Conservation (phyloP, 352 stramenopile species). For the Globisporangium paddicum region DNA sequence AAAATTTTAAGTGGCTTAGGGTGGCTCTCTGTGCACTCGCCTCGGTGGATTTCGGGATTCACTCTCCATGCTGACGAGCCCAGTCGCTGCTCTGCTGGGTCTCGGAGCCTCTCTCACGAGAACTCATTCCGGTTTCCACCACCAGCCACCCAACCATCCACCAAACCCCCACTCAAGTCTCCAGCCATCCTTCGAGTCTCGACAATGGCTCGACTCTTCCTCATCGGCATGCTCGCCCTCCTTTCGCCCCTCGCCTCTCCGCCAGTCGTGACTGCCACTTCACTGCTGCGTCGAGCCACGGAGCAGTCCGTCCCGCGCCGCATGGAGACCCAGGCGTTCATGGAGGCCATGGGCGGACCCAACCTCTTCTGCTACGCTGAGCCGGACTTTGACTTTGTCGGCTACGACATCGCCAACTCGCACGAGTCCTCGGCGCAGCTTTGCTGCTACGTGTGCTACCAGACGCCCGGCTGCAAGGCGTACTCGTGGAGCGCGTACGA, state of each 20-base stretch:
- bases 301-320: background rate
- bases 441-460: slow-evolving; percentile 30
- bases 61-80: too few species aligned
- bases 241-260: background rate
- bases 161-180: background rate
- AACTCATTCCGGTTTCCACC: background rate
- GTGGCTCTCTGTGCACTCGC: too few species aligned
- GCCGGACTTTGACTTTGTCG: background rate
- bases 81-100: too few species aligned
- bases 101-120: background rate
- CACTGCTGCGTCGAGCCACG: background rate
- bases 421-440: slow-evolving; percentile 7
- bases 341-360: background rate
- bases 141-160: background rate
- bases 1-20: too few species aligned
- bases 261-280: background rate
- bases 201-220: background rate
- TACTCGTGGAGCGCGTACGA: slow-evolving; percentile 49
- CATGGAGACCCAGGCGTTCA: background rate
- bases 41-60: too few species aligned
- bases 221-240: background rate
- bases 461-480: slow-evolving; percentile 26
- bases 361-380: background rate
- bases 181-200: background rate
- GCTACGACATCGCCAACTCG: slow-evolving; percentile 26